Percentiles rank a stretch among this genome's conserved stretches.
These are phyloP conservation scores for Trifolium dubium DNA, from an alignment of 306 rosid species.

Conservation along the genomic window DNA sequence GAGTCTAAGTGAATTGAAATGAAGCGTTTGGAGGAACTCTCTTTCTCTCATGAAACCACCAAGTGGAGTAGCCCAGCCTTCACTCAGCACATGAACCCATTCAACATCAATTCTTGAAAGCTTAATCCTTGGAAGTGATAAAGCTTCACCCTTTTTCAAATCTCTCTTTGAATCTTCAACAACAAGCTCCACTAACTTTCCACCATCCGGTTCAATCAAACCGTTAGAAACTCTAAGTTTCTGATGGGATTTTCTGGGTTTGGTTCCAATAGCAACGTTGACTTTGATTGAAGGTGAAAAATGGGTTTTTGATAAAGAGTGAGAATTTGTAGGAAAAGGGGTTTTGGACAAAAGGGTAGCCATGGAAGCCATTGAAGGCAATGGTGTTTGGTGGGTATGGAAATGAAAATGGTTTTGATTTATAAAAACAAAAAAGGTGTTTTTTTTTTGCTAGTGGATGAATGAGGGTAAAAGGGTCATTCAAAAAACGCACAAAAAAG, in stretches of 20 bases:
- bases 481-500: not conserved
- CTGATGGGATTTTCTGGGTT: slow-evolving; percentile 26
- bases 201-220: slow-evolving; percentile 93
- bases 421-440: slow-evolving; percentile 36
- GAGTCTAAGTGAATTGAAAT: slow-evolving; percentile 89
- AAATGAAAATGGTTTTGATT: not conserved
- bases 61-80: slow-evolving; percentile 98
- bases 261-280: slow-evolving; percentile 24
- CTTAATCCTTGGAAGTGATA: slow-evolving; percentile 65
- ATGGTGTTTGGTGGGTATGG: not conserved
- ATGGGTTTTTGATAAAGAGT: slow-evolving; percentile 56
- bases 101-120: slow-evolving; percentile 74
- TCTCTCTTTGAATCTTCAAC: slow-evolving; percentile 58
- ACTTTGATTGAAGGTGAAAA: slow-evolving; percentile 50
- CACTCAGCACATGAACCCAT: slow-evolving; percentile 95
- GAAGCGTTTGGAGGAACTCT: slow-evolving; percentile 99
- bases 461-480: slow-evolving; percentile 42
- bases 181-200: slow-evolving; percentile 80
- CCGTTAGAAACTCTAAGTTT: slow-evolving; percentile 62
- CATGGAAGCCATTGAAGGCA: slow-evolving; percentile 90
- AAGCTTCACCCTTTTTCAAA: slow-evolving; percentile 67
- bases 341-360: slow-evolving; percentile 61
- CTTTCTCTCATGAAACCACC: slow-evolving; percentile 88
- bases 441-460: slow-evolving; percentile 37
- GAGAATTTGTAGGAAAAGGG: slow-evolving; percentile 44